These are phyloP conservation scores for Citrus mangshanensis DNA, from an alignment of 345 rosid species.

Conservation along the genomic window DNA sequence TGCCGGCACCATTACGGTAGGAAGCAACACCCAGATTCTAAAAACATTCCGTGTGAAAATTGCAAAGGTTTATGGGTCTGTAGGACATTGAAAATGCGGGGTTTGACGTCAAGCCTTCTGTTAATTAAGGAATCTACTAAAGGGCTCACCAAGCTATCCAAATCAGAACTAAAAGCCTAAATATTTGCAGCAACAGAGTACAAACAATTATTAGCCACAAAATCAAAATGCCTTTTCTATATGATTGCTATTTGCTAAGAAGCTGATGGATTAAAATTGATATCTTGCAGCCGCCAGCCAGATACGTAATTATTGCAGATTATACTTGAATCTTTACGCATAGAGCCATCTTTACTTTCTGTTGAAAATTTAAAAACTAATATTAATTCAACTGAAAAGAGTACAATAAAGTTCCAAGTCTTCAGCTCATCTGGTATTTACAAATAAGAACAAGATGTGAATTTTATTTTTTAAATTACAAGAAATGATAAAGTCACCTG, in stretches of 20 bases:
- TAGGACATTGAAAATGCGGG: not conserved
- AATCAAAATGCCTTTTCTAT: not conserved
- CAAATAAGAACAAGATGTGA: not conserved
- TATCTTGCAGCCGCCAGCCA: not conserved
- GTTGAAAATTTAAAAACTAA: no score
- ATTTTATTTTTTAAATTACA: not conserved
- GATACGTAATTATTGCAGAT: not conserved
- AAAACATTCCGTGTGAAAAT: not conserved
- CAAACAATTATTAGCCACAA: not conserved
- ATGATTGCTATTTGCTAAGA: not conserved
- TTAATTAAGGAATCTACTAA: no score
- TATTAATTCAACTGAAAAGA: no score
- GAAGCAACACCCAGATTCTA: not conserved
- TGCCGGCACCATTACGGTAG: not conserved
- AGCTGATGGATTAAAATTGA: not conserved
- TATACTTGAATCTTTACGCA: not conserved
- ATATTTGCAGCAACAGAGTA: not conserved
- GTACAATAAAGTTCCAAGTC: not conserved
- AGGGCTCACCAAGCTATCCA: not conserved
- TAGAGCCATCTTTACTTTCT: not conserved
- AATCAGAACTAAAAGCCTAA: not conserved
- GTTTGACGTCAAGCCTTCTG: not conserved
- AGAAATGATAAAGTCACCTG: conserved; percentile 36
- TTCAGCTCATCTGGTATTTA: no score
- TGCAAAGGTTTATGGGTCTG: not conserved